These are phyloP conservation scores for Saturnispora mendoncae DNA, from an alignment of 805 yeast genomes.

Conservation along the genomic window DNA sequence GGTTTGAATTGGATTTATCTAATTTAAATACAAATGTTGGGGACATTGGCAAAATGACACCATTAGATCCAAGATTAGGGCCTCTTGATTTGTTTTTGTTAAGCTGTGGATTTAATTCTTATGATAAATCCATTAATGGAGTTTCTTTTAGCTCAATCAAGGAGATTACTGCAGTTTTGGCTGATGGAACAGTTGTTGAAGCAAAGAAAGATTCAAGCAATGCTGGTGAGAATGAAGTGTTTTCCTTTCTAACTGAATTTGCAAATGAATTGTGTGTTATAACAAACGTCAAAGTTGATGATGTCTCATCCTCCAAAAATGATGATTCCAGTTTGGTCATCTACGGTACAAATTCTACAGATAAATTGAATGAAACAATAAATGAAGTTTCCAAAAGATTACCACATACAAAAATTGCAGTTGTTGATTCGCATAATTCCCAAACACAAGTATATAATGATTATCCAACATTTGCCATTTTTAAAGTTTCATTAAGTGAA, in stretches of 20 bases:
- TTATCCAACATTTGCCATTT: slow-evolving; percentile 12
- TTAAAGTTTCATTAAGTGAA: slow-evolving; percentile 7
- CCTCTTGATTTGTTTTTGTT: slow-evolving; percentile 18
- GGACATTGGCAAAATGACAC: not conserved
- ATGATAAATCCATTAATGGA: slow-evolving; percentile 10
- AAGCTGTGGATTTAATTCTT: slow-evolving; percentile 16
- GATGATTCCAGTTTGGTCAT: slow-evolving; percentile 12
- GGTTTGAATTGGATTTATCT: slow-evolving; percentile 13
- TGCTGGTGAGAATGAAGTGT: slow-evolving; percentile 8
- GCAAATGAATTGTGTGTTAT: slow-evolving; percentile 17
- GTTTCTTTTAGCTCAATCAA: slow-evolving; percentile 11
- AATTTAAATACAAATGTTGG: slow-evolving; percentile 10
- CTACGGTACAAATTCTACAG: slow-evolving; percentile 16
- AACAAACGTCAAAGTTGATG: slow-evolving; percentile 11
- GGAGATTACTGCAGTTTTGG: slow-evolving; percentile 20
- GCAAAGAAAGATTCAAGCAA: slow-evolving; percentile 6
- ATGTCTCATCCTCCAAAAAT: not conserved
- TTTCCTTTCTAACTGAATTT: slow-evolving; percentile 12
- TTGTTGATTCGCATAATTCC: slow-evolving; percentile 13
- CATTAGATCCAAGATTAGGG: slow-evolving; percentile 1
- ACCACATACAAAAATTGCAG: slow-evolving; percentile 8
- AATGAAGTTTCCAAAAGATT: slow-evolving; percentile 17
- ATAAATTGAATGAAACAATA: slow-evolving; percentile 11
- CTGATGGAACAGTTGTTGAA: slow-evolving; percentile 21
- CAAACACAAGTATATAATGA: slow-evolving; percentile 8